Base-by-base conservation (phyloP, 495 filamentous ascomycete species). In the Darksidea phi region DNA sequence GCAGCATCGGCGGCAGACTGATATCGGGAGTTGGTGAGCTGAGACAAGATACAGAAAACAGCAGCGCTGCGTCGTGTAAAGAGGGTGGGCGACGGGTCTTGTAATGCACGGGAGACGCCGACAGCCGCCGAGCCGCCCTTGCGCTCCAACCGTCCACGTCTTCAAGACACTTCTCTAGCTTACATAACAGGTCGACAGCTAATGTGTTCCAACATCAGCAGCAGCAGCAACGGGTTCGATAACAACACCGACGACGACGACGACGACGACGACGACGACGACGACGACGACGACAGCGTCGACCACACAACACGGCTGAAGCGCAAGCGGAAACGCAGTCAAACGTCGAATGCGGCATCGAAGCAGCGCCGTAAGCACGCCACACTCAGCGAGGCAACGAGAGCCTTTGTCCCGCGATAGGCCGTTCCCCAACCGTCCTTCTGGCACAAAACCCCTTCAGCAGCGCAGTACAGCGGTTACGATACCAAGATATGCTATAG, bases 291-390 rank as follows among this genome's bases (percentile, higher is more conserved):
- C n/a, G 28, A 52, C 28, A 17, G 28, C 49, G 25, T 15, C n/a
- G 15, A 54, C 24, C 28, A 42, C 15, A 54, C 26, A 18, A 42
- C 28, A 18, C 23, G 36, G 32, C 18, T 42, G 18, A 54, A 6
- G 32, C 50, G 26, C 50, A 54, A 41, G 50, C 50, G 36, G 36
- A 42, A 54, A 38, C 50, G 32, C 50, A 54, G 28, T 42, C 36
- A 24, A 54, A 41, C 11, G 28, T 41, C 36, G 41, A 54, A 54
- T 42, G 41, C 32, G 23, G 20, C 28, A 42, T 54, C 36, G 36
- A 38, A 54, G 50, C 50, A 38, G 50, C 50, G 50, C 36, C 50
- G 12, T 54, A 54, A 54, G 50, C 50, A 20, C 50, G 34, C 28
- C 36, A 25, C 50, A 42, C 50, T 42, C 23, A 38, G 26, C 36